These are phyloP conservation scores for Astrocystis sublimbata DNA, from an alignment of 495 filamentous ascomycete genomes.

Conservation along the genomic window DNA sequence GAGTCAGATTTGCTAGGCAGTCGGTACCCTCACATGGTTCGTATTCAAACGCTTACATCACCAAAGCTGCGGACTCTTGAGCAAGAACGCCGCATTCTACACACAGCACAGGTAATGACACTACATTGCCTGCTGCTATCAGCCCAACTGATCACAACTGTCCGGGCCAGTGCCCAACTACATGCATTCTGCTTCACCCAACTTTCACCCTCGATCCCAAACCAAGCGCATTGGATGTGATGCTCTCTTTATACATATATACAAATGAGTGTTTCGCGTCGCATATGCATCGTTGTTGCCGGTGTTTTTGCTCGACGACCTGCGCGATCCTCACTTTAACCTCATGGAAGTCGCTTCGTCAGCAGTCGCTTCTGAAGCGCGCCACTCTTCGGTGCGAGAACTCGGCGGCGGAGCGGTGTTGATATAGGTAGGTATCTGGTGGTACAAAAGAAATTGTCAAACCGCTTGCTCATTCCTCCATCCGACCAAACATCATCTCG, in stretches of 20 bases:
- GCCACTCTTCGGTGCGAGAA: slow-evolving; percentile 61
- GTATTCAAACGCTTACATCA: too few relatives aligned
- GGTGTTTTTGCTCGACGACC: slow-evolving; percentile 60
- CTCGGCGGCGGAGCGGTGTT: slow-evolving; percentile 55
- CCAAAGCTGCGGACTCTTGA: too few relatives aligned
- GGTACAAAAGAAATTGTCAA: slow-evolving; percentile 47
- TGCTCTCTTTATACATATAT: slow-evolving; percentile 31
- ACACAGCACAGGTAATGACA: too few relatives aligned
- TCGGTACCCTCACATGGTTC: too few relatives aligned
- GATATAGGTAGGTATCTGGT: slow-evolving; percentile 44
- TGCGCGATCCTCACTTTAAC: slow-evolving; percentile 62
- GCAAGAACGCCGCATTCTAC: too few relatives aligned
- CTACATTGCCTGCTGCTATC: too few relatives aligned
- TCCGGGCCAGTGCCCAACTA: too few relatives aligned
- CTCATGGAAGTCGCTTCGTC: slow-evolving; percentile 49
- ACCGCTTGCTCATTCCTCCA: slow-evolving; percentile 73
- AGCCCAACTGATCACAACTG: not conserved
- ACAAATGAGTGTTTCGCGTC: slow-evolving; percentile 30
- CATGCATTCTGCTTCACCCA: too few relatives aligned
- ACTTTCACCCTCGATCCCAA: too few relatives aligned
- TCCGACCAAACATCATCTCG: slow-evolving; percentile 83
- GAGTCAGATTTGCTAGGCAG: too few relatives aligned
- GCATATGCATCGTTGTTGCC: slow-evolving; percentile 24
- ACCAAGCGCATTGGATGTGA: slow-evolving; percentile 20
- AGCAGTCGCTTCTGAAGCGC: slow-evolving; percentile 19